Percentiles rank a stretch among this genome's conserved stretches.
These are phyloP conservation scores for Monosporascus sp. DNA, from an alignment of 2,329 filamentous ascomycete species.

Conservation along the genomic window DNA sequence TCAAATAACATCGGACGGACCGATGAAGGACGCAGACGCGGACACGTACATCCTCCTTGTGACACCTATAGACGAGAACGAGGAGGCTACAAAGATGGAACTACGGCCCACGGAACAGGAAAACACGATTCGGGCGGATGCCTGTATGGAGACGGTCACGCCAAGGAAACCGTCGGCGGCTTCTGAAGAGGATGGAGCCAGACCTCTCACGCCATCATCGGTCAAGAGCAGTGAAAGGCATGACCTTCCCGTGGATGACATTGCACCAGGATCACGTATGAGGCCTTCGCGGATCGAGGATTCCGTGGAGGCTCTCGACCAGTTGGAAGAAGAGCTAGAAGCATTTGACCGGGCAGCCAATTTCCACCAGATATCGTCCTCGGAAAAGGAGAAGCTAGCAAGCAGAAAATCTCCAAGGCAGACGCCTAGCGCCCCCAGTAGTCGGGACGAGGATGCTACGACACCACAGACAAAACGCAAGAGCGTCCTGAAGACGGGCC, in stretches of 20 bases:
- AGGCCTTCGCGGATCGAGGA: slow-evolving; percentile 53
- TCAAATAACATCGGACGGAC: slow-evolving; percentile 15
- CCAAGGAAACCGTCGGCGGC: slow-evolving; percentile 10
- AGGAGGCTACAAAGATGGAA: slow-evolving; percentile 17
- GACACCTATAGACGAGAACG: slow-evolving; percentile 19
- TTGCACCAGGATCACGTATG: slow-evolving; percentile 27
- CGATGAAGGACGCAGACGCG: slow-evolving; percentile 22
- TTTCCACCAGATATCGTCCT: slow-evolving; percentile 16
- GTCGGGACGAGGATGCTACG: slow-evolving; percentile 12
- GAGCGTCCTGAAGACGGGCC: slow-evolving; percentile 21
- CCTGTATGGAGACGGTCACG: slow-evolving; percentile 6
- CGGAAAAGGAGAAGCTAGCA: slow-evolving; percentile 6
- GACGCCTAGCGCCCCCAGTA: slow-evolving; percentile 7
- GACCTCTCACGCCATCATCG: slow-evolving; percentile 12
- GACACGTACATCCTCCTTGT: slow-evolving; percentile 40
- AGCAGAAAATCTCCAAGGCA: slow-evolving; percentile 5
- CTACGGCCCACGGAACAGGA: slow-evolving; percentile 3
- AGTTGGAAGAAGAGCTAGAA: slow-evolving; percentile 58
- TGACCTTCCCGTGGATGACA: slow-evolving; percentile 31
- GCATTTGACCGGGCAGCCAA: slow-evolving; percentile 35
- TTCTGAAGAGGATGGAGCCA: slow-evolving; percentile 4
- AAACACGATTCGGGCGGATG: slow-evolving; percentile 17
- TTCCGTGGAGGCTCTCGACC: slow-evolving; percentile 58
- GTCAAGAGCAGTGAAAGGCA: slow-evolving; percentile 25
- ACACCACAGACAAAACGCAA: slow-evolving; percentile 21